phyloP scores from a whole-genome alignment of 306 rosid genomes.

The Crotalaria pallida region DNA sequence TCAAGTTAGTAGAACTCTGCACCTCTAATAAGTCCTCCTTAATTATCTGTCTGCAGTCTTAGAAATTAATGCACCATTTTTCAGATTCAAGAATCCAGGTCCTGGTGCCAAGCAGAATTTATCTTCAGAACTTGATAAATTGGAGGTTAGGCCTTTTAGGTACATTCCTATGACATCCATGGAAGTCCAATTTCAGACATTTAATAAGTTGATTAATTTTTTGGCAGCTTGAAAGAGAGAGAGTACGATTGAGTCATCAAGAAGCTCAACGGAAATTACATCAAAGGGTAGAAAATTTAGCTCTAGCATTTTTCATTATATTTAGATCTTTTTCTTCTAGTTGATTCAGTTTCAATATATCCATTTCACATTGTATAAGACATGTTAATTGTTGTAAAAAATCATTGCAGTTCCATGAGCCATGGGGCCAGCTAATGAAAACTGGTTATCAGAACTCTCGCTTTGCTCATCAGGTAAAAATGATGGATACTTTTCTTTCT shows the following conservation, averaged over 20 bases:
- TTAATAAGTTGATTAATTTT: not conserved
- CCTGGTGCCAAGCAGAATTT: constrained; percentile 38
- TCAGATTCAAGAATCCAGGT: constrained; percentile 62
- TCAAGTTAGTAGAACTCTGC: constrained; percentile 51
- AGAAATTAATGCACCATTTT: constrained; percentile 1
- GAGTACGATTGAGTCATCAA: constrained; percentile 66
- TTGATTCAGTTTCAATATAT: not conserved
- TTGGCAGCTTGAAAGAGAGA: constrained; percentile 55
- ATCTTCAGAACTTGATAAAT: constrained; percentile 36
- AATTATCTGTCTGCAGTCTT: not conserved
- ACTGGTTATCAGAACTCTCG: constrained; percentile 98
- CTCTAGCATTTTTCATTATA: not conserved
- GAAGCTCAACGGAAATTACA: constrained; percentile 67
- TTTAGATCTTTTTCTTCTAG: not conserved
- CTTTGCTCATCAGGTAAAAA: constrained; percentile 95
- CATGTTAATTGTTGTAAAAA: constrained; percentile 7
- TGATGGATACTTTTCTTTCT: no score
- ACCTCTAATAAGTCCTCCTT: not conserved
- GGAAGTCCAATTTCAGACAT: not conserved
- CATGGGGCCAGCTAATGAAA: constrained; percentile 99
- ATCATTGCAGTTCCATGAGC: constrained; percentile 64
- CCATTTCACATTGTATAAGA: not conserved
- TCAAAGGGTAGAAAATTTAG: constrained; percentile 47
- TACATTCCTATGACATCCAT: not conserved
- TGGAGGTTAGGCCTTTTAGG: constrained; percentile 58